phyloP scores from a whole-genome alignment of 208 protist species.

The Chromosphaera perkinsii region DNA sequence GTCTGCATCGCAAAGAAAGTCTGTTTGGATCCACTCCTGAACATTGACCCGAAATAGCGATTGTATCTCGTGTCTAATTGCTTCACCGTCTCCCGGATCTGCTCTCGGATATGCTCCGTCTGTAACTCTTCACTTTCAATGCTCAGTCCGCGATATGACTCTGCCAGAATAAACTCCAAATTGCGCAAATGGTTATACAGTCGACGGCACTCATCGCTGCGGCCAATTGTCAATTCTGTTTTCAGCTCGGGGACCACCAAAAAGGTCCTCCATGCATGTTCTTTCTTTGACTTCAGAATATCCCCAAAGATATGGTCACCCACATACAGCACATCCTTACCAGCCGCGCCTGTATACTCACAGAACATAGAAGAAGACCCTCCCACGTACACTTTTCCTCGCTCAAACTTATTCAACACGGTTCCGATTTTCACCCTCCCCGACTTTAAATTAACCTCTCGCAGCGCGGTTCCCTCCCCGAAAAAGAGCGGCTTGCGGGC shows the following conservation, averaged over 20 bases:
- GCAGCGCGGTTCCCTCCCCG: constrained; percentile 11
- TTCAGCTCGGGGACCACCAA: constrained; percentile 30
- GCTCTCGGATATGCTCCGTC: background rate
- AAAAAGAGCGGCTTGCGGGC: constrained; percentile 28
- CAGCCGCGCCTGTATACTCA: constrained; percentile 19
- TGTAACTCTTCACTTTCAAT: background rate
- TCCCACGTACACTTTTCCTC: constrained; percentile 17
- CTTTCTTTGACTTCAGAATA: constrained; percentile 32
- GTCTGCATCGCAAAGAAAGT: constrained; percentile 31
- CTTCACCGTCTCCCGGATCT: constrained; percentile 17
- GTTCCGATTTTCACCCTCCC: constrained; percentile 10
- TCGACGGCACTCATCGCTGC: background rate
- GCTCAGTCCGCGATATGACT: constrained; percentile 22
- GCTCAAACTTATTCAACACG: constrained; percentile 14
- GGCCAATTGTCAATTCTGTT: constrained; percentile 5
- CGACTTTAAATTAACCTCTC: constrained; percentile 24
- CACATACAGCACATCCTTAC: constrained; percentile 21
- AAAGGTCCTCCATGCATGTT: constrained; percentile 23
- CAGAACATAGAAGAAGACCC: constrained; percentile 18
- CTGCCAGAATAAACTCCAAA: constrained; percentile 28
- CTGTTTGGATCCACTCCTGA: constrained; percentile 17
- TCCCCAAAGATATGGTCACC: constrained; percentile 39
- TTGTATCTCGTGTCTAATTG: constrained; percentile 6
- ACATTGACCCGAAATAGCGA: constrained; percentile 10
- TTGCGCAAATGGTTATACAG: constrained; percentile 18